Base-by-base conservation (phyloP, 2,329 filamentous ascomycete species). In the Monilinia polystroma region DNA sequence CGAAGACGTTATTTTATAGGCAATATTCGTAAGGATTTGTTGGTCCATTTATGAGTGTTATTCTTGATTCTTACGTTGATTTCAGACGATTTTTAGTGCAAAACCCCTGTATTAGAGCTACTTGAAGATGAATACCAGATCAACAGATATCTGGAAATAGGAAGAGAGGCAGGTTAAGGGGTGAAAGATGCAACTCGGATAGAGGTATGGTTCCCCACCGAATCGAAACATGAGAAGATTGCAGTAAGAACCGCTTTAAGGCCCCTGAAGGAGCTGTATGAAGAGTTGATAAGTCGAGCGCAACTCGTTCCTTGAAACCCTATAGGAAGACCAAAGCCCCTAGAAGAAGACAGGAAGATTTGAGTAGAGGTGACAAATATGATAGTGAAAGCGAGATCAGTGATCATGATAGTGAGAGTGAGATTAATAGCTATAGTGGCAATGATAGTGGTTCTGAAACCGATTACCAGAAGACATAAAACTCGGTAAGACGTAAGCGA, bases 51-150 rank as follows among this genome's bases (percentile, higher is more conserved):
- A 16, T 26, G 5, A n/a, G 16, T 12, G 16, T 38, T 53, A n/a
- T 20, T 29, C 20, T 8, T 41, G 18, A 14, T 53, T 26, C 45
- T 53, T 41, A 53, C n/a, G 20, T 26, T 1, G 1, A 41, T 26
- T 26, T 12, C 16, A 63, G 59, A 53, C 20, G 53, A 63, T 16
- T 5, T 63, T 63, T 5, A 23, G 12, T 29, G 38, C n/a, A 41
- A 63, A 53, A 23, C 23, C 26, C 59, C 47, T 26, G 11, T 63
- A 14, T 63, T 63, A 10, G 49, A 52, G n/a, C 20, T 63, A 41
- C 47, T 63, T 20, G 47, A 53, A 41, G 59, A 53, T n/a, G 59
- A 63, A 26, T 63, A 63, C 18, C 47, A 63, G 41, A 53, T n/a
- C 10, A 63, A 53, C 4, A 51, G 32, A 23, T 53, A 41, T 38